These are phyloP conservation scores for Phialemonium atrogriseum DNA, from an alignment of 2,329 filamentous ascomycete genomes.

Conservation along the genomic window DNA sequence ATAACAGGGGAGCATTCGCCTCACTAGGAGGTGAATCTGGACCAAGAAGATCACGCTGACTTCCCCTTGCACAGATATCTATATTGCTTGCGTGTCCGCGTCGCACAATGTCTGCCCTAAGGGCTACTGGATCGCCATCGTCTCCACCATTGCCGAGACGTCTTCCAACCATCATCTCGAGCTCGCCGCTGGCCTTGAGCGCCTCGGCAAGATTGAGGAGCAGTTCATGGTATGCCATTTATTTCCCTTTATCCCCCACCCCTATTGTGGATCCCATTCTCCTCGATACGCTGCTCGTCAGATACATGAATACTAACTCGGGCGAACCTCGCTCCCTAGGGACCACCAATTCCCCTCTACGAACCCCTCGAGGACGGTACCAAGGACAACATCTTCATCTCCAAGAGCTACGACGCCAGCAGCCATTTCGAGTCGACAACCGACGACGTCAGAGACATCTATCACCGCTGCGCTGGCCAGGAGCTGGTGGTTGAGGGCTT, in stretches of 20 bases:
- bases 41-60: slow-evolving; percentile 1
- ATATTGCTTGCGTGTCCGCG: slow-evolving; percentile 90
- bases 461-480: slow-evolving; percentile 72
- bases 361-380: slow-evolving; percentile 77
- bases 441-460: slow-evolving; percentile 94
- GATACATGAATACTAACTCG: background rate
- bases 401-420: slow-evolving; percentile 96
- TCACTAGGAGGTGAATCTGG: background rate
- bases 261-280: background rate
- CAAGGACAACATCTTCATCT: slow-evolving; percentile 91
- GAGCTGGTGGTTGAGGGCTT: slow-evolving; percentile 83
- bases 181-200: slow-evolving; percentile 83
- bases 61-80: slow-evolving; percentile 63
- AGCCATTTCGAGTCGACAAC: slow-evolving; percentile 91
- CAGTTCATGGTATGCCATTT: slow-evolving; percentile 69
- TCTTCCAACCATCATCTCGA: slow-evolving; percentile 92
- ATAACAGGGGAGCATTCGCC: too few species aligned
- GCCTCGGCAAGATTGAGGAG: slow-evolving; percentile 89
- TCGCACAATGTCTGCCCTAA: slow-evolving; percentile 98
- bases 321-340: slow-evolving; percentile 27
- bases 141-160: slow-evolving; percentile 92
- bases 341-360: slow-evolving; percentile 85
- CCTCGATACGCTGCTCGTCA: background rate
- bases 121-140: slow-evolving; percentile 98
- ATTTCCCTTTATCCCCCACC: background rate